Evolutionary conservation across 345 rosid genomes (phyloP).

Genomic region (Hibiscus trionum): DNA sequence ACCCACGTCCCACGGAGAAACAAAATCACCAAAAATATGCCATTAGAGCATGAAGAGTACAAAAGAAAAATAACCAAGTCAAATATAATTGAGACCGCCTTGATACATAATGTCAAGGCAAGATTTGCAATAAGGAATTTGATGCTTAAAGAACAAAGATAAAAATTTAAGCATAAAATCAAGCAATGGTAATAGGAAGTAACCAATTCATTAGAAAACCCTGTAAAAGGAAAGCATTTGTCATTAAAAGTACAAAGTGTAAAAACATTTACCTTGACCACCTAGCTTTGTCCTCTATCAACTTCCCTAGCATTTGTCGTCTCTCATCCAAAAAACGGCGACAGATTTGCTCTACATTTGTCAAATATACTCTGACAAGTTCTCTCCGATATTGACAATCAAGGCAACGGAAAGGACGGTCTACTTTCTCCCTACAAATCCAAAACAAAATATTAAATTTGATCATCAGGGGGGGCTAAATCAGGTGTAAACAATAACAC

Average conservation of each 20-base stretch:
- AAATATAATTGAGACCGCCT: background rate
- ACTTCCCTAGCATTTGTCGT: constrained; percentile 55
- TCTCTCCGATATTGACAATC: constrained; percentile 77
- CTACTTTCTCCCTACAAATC: constrained; percentile 71
- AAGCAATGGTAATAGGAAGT: background rate
- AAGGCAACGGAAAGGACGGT: constrained; percentile 92
- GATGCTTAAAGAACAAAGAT: background rate
- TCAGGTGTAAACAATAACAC: background rate
- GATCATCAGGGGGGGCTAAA: background rate
- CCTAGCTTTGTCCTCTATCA: constrained; percentile 71
- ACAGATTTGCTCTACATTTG: constrained; percentile 81
- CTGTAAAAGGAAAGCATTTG: background rate
- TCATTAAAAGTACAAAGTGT: background rate
- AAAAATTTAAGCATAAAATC: background rate
- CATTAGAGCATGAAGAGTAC: background rate
- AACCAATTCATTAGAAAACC: background rate
- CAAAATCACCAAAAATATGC: background rate
- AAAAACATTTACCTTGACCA: constrained; percentile 67
- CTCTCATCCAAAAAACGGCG: constrained; percentile 81
- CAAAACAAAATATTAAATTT: constrained; percentile 10
- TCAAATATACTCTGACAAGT: constrained; percentile 84
- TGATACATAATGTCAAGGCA: background rate
- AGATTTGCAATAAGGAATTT: background rate
- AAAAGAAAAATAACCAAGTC: background rate
- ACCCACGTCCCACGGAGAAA: background rate